Base-by-base conservation (phyloP, 768 basidiomycete genomes). In the Polyporus arcularius region DNA sequence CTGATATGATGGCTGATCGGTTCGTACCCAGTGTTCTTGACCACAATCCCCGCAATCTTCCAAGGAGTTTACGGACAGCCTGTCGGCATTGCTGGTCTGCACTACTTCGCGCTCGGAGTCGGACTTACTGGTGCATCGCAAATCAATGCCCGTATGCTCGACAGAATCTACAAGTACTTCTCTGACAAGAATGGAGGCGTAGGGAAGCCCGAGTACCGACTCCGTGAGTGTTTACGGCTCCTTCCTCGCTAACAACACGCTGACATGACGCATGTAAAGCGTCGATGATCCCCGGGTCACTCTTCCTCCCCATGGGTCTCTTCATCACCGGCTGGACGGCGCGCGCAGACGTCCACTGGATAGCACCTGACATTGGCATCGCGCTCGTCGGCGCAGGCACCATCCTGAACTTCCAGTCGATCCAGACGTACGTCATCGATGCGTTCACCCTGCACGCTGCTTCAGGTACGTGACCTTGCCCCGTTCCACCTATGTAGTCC, bases 291-390 rank as follows among this genome's bases (percentile, higher is more conserved):
- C 77, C 84, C 3, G 87, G 83, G 0, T 81, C 84, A 0, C 62
- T 88, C 18, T 12, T 85, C 3, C 75, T 92, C 10, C 90, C 93
- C 0, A 70, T 84, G 12, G 91, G 90, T 0, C 73, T 92, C 12
- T 72, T 94, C 21, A 76, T 93, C 6, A 71, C 83, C 6, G 91
- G 92, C 1, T 94, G 91, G 89, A 76, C 83, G 0, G 85, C 86
- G 4, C 74, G 88, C 64, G 65, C 76, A 0, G 69, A 75, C 12
- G 70, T 86, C 0, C 84, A 84, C 60, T 94, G 92, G 92, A 84
- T 92, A 50, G 85, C 76, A 0, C 80, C 84, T 2, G 88, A 90
- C 63, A 78, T 91, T 28, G 87, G 87, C 1, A 84, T 86, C 32
- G 78, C 74, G 0, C 71, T 83, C 10, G 71, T 88, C 21, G 87